A percentile compares a stretch with the other conserved stretches of the same genome.
These are phyloP conservation scores for Zasmidium cellare DNA, from an alignment of 2,329 filamentous ascomycete species.

Conservation along the genomic window DNA sequence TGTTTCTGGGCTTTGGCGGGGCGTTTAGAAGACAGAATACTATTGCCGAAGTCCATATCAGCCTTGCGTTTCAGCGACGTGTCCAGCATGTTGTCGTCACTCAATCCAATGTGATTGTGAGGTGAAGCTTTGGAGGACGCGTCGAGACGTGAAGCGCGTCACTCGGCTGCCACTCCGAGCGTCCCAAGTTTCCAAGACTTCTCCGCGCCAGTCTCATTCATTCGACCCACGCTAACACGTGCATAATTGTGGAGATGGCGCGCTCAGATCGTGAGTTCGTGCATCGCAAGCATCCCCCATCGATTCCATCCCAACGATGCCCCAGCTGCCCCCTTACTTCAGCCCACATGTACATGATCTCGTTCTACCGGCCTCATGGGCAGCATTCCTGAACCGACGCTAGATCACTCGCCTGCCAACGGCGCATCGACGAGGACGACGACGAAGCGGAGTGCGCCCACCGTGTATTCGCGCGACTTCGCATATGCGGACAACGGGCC, in stretches of 20 bases:
- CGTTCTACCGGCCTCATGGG: slow-evolving; percentile 4
- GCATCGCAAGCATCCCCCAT: slow-evolving; percentile 4
- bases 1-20: slow-evolving; percentile 68
- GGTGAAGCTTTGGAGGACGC: neutral
- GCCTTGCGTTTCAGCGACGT: slow-evolving; percentile 7
- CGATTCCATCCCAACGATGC: slow-evolving; percentile 6
- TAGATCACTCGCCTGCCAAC: neutral
- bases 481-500: slow-evolving; percentile 44
- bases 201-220: neutral
- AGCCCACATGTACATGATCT: slow-evolving; percentile 3
- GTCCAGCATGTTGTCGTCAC: neutral
- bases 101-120: neutral
- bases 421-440: neutral
- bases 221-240: neutral
- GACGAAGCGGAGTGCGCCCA: slow-evolving; percentile 16
- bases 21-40: slow-evolving; percentile 20
- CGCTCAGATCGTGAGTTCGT: neutral
- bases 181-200: neutral
- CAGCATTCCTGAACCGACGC: slow-evolving; percentile 6
- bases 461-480: slow-evolving; percentile 41
- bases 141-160: neutral
- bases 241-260: neutral
- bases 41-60: slow-evolving; percentile 31
- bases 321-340: slow-evolving; percentile 8
- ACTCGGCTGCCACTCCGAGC: neutral